Evolutionary conservation across 805 yeast species (phyloP), one percentile per base, ranked within the genome.

Genomic region (Ogataea populi-albae): DNA sequence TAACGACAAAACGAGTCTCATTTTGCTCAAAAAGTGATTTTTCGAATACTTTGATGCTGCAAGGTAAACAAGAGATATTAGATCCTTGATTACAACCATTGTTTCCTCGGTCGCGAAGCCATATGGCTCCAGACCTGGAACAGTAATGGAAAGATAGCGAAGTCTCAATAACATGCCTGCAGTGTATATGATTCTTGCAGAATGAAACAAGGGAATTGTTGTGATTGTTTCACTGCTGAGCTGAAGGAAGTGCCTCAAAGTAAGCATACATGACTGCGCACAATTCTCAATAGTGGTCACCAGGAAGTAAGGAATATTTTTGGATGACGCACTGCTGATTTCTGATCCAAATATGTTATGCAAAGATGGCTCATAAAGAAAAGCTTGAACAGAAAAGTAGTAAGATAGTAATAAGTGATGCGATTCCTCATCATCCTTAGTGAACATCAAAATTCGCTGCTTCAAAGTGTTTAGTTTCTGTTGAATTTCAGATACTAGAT

Each of bases 381-480:
- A 79, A 0, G 86, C 86, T 50, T 79, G 81, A 17, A 79, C 79
- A 1, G 85, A 74, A 49, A 72, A 75, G 49, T 66, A 73, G 54
- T 70, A 79, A 3, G 81, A 66, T 55, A 72, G 55, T 26, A 68
- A 51, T 3, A 49, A 31, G 34, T 54, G 46, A 24, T 67, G 64
- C 38, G 66, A 67, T 23, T 71, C 66, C 15, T 61, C 58, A 23
- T 49, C 50, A 17, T 41, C 43, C 10, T 40, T 38, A 8, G 52
- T 32, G 4, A 41, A 30, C 4, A 52, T 41, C 2, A 60, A 51
- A 20, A 79, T 68, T 29, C 62, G 54, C 11, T 48, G 48, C 43
- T 63, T 69, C 12, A 78, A 47, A 1, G 45, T 37, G 23, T 62
- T 58, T 35, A 84, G 60, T 34, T 68, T 66, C 20, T 54, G 54